Evolutionary conservation across 805 yeast genomes (phyloP).

Genomic region (Babjeviella inositovora): DNA sequence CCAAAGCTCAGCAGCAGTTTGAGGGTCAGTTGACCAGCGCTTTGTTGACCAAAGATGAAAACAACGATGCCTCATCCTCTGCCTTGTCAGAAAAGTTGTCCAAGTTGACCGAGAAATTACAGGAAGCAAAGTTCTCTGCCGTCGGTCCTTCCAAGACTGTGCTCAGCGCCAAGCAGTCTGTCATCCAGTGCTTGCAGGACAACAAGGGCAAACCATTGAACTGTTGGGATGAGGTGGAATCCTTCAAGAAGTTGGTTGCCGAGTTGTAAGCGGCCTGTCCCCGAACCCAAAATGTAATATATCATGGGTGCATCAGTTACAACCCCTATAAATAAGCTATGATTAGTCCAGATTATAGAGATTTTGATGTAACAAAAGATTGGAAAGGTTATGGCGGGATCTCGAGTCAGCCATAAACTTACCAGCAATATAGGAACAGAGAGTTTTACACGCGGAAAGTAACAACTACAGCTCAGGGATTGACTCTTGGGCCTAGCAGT

Average conservation of each 20-base stretch:
- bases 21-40: constrained; percentile 28
- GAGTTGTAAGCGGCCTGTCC: constrained; percentile 14
- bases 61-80: constrained; percentile 13
- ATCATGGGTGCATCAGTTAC: no score
- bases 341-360: no score
- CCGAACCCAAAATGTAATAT: constrained; percentile 1
- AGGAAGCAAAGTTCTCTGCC: constrained; percentile 10
- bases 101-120: constrained; percentile 14
- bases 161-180: constrained; percentile 25
- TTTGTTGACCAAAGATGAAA: constrained; percentile 14
- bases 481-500: no score
- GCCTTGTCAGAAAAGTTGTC: constrained; percentile 21
- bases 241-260: constrained; percentile 44
- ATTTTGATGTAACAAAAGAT: no score
- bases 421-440: no score
- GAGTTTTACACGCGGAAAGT: no score
- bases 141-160: constrained; percentile 10
- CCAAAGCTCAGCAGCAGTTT: constrained; percentile 31
- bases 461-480: no score
- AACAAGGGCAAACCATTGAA: constrained; percentile 53
- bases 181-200: constrained; percentile 43
- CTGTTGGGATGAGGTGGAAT: constrained; percentile 71
- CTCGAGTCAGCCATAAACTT: no score
- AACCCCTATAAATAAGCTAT: no score
- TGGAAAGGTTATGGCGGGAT: no score